Base-by-base conservation (phyloP, 176 grass and related monocot species). In the Microstegium vimineum region DNA sequence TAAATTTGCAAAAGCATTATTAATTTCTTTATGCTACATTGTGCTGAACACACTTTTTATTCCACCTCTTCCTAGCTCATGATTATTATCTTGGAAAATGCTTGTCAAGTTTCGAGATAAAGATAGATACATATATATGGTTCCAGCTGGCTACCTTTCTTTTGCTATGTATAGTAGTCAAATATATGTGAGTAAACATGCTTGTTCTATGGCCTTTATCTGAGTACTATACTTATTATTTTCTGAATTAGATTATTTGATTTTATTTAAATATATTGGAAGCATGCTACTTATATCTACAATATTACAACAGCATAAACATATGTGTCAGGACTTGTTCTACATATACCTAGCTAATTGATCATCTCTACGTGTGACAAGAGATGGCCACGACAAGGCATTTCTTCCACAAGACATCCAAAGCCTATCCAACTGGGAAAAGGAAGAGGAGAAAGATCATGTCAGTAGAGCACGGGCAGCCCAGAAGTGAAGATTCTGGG, bases 381-480 rank as follows among this genome's bases (percentile, higher is more conserved):
- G 40, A 83, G 86, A 98, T 72, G 95, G 95, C 18, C 77, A 86
- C 52, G 91, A 80, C 82, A 94, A 91, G n/a, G 71, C 95, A 98
- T 80, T 98, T 98, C 90, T 98, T 98, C 84, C 90, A 98, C 83
- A 85, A 84, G 75, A 74, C 92, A 74, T 93, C 92, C 23, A 94
- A 93, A 76, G 90, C 95, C 20, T 98, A 94, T 84, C 86, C 86
- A 5, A 94, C 89, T 0, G 88, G 95, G 62, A 98, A 90, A 6
- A 92, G 95, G 66, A 98, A 90, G 85, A 74, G 95, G 45, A 88
- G 92, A 77, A 94, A 90, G 84, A 85, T 98, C 70, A 84, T 90
- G 68, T 73, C 86, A 8, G n/a, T n/a, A n/a, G 87, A 87, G 38
- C 81, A 37, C 10, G 86, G 89, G 70, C 45, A 61, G 52, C 65